Conservation (phyloP, 768 basidiomycete genomes). For the Lactifluus pinguis region DNA sequence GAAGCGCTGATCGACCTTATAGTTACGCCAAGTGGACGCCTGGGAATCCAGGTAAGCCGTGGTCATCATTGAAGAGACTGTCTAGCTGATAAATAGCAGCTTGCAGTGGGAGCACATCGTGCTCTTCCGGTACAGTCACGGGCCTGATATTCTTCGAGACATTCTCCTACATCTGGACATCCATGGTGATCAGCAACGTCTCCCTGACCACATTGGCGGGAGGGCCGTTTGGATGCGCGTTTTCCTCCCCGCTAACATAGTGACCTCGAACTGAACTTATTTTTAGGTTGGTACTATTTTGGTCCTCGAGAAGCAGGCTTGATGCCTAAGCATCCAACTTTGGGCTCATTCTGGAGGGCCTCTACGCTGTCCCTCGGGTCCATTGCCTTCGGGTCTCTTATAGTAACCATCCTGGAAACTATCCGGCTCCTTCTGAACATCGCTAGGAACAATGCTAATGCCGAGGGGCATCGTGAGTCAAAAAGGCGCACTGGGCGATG, state of each 20-base stretch:
- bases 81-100: slow-evolving; percentile 26
- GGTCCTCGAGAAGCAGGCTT: slow-evolving; percentile 57
- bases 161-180: slow-evolving; percentile 83
- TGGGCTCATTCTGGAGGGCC: slow-evolving; percentile 62
- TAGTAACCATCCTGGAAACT: slow-evolving; percentile 72
- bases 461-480: slow-evolving; percentile 56
- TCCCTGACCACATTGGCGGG: slow-evolving; percentile 73
- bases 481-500: not conserved
- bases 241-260: not conserved
- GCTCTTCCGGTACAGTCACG: slow-evolving; percentile 67
- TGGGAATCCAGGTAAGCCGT: slow-evolving; percentile 51
- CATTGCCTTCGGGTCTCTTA: slow-evolving; percentile 76
- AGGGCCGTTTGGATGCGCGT: slow-evolving; percentile 54
- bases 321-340: slow-evolving; percentile 67
- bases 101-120: slow-evolving; percentile 41
- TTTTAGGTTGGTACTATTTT: slow-evolving; percentile 63
- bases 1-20: not conserved
- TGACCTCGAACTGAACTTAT: not conserved
- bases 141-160: slow-evolving; percentile 71
- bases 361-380: slow-evolving; percentile 75
- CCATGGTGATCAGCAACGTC: slow-evolving; percentile 73
- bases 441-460: slow-evolving; percentile 48
- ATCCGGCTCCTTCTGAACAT: slow-evolving; percentile 51
- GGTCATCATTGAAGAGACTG: not conserved
- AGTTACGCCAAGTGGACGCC: slow-evolving; percentile 66